phyloP scores from a whole-genome alignment of 2,329 filamentous ascomycete genomes.

The Magnaporthiopsis incrustans region DNA sequence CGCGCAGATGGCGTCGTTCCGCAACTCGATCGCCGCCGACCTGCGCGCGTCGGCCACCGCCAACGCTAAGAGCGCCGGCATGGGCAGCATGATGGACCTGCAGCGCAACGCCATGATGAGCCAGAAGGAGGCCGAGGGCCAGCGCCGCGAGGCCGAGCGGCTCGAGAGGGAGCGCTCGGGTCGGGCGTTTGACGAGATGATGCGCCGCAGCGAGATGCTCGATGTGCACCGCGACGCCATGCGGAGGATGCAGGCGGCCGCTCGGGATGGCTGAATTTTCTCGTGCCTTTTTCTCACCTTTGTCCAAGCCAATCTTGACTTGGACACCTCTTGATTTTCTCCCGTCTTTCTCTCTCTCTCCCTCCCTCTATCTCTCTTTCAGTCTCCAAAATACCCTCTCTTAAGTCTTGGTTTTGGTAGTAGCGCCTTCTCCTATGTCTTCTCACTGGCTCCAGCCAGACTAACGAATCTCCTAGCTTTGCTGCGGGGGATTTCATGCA shows the following conservation, averaged over 20 bases:
- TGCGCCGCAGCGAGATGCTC: slow-evolving; percentile 67
- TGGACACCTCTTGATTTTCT: neutral
- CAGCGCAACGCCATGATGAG: slow-evolving; percentile 49
- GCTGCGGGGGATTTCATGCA: neutral
- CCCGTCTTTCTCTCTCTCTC: no score
- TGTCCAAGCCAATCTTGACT: neutral
- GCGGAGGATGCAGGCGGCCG: slow-evolving; percentile 62
- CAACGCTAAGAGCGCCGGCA: slow-evolving; percentile 17
- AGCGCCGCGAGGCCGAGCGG: slow-evolving; percentile 49
- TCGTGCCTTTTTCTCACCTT: neutral
- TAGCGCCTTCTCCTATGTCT: neutral
- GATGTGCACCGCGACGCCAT: slow-evolving; percentile 73
- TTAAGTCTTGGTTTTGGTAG: neutral
- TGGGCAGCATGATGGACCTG: slow-evolving; percentile 37
- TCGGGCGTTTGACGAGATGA: slow-evolving; percentile 61
- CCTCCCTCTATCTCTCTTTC: neutral
- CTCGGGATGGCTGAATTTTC: slow-evolving; percentile 23
- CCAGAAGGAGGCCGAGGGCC: slow-evolving; percentile 55
- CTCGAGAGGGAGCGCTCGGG: slow-evolving; percentile 51
- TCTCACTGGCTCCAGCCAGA: neutral
- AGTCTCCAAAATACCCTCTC: neutral
- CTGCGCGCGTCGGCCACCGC: slow-evolving; percentile 30
- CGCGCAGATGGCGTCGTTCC: slow-evolving; percentile 57
- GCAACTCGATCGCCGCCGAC: slow-evolving; percentile 56
- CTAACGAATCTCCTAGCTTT: neutral